Evolutionary conservation across 2,329 filamentous ascomycete species (phyloP).

Genomic region (Chaetomium strumarium): DNA sequence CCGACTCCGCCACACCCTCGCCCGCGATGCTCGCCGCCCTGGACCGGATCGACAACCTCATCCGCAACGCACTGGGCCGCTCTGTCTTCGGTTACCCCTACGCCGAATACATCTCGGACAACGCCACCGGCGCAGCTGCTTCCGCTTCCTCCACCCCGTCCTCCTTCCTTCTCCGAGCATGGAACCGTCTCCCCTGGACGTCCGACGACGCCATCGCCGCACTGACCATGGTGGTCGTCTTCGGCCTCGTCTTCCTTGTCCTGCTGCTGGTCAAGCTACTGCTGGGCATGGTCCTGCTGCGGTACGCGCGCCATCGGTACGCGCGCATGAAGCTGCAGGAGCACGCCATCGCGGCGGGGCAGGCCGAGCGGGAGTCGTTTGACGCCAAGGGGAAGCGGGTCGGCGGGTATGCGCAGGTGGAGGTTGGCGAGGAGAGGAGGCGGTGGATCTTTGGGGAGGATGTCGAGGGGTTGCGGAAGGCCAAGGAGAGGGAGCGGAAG

Average conservation of each 20-base stretch:
- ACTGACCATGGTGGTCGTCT: constrained; percentile 77
- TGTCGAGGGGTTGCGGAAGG: constrained; percentile 57
- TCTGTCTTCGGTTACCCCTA: constrained; percentile 60
- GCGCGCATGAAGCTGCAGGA: constrained; percentile 71
- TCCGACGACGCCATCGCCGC: constrained; percentile 70
- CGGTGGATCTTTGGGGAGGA: constrained; percentile 85
- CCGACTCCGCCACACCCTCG: constrained; percentile 56
- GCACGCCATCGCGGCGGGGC: constrained; percentile 40
- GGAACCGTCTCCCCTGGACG: constrained; percentile 47
- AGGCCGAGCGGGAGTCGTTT: constrained; percentile 48
- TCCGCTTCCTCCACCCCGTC: constrained; percentile 23
- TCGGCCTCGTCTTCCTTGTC: constrained; percentile 78
- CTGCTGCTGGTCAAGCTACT: constrained; percentile 79
- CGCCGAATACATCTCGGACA: constrained; percentile 17
- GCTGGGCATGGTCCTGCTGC: constrained; percentile 80
- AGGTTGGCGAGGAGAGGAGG: constrained; percentile 82
- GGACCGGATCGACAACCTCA: constrained; percentile 69
- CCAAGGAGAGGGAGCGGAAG: constrained; percentile 58
- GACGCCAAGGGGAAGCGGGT: constrained; percentile 68
- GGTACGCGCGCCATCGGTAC: constrained; percentile 74
- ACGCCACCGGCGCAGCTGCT: constrained; percentile 9
- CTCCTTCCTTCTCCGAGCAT: constrained; percentile 34
- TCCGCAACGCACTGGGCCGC: constrained; percentile 70
- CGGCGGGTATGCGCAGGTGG: constrained; percentile 78
- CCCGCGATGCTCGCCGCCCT: constrained; percentile 72